A percentile compares a stretch with the other conserved stretches of the same genome.
phyloP scores from a whole-genome alignment of 192 early-diverging fungal genomes.

The Coemansia sp. region DNA sequence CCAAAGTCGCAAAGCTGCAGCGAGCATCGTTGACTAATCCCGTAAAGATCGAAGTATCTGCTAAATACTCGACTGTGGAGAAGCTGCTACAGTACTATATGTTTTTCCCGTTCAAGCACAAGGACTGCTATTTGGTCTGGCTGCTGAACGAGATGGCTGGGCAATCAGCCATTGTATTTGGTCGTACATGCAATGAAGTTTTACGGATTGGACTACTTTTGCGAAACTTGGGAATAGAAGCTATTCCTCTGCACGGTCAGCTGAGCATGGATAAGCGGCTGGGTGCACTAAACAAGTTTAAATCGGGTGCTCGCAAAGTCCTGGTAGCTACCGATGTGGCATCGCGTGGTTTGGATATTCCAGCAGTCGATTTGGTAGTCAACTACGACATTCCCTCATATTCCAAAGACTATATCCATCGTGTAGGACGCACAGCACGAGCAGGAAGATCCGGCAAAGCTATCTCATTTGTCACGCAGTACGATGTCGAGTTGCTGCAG shows the following conservation, averaged over 20 bases:
- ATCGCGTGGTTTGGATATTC: constrained; percentile 91
- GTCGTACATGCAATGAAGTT: constrained; percentile 81
- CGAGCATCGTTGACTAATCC: constrained; percentile 85
- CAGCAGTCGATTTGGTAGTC: constrained; percentile 90
- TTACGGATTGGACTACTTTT: constrained; percentile 84
- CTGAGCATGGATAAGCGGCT: constrained; percentile 89
- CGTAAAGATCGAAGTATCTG: constrained; percentile 92
- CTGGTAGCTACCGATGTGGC: constrained; percentile 96
- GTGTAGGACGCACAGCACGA: constrained; percentile 82
- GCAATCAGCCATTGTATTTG: constrained; percentile 88
- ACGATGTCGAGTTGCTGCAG: constrained; percentile 93
- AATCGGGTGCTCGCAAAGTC: constrained; percentile 80
- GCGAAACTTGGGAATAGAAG: constrained; percentile 90
- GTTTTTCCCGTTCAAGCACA: constrained; percentile 95
- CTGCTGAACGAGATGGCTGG: constrained; percentile 92
- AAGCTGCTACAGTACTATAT: constrained; percentile 94
- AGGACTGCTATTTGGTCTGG: constrained; percentile 92
- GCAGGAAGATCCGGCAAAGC: constrained; percentile 79
- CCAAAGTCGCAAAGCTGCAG: constrained; percentile 95
- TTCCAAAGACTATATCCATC: constrained; percentile 86
- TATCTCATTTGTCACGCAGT: constrained; percentile 81
- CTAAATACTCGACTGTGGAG: constrained; percentile 93
- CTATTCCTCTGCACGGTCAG: constrained; percentile 92
- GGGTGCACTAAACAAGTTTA: constrained; percentile 93
- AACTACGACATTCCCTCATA: constrained; percentile 95